phyloP scores from a whole-genome alignment of 2,329 filamentous ascomycete species.

The Aspergillus glaucus region DNA sequence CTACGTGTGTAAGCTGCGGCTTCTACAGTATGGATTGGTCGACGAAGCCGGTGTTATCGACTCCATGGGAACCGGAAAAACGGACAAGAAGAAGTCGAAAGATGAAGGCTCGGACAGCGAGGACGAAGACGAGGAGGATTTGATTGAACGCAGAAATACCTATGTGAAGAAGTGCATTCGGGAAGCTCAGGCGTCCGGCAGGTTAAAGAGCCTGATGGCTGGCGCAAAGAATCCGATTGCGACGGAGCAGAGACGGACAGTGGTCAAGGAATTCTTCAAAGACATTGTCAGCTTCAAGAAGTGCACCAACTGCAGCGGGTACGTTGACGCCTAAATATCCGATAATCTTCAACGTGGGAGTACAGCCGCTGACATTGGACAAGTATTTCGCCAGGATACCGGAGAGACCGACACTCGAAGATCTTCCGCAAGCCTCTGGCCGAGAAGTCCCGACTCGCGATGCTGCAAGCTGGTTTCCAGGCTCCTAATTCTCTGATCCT shows the following conservation, averaged over 20 bases:
- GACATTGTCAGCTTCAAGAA: slow-evolving; percentile 63
- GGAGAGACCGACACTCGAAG: slow-evolving; percentile 87
- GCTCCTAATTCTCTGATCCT: slow-evolving; percentile 64
- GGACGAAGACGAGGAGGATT: slow-evolving; percentile 44
- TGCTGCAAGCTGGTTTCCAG: slow-evolving; percentile 64
- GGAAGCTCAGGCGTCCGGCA: slow-evolving; percentile 47
- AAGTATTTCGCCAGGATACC: slow-evolving; percentile 72
- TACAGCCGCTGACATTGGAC: background rate
- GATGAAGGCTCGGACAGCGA: slow-evolving; percentile 60
- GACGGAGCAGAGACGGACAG: slow-evolving; percentile 64
- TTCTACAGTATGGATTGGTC: slow-evolving; percentile 78
- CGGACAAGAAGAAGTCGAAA: slow-evolving; percentile 40
- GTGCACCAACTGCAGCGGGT: slow-evolving; percentile 61
- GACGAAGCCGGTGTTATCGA: slow-evolving; percentile 59
- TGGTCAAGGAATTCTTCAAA: slow-evolving; percentile 76
- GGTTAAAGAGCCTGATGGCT: slow-evolving; percentile 33
- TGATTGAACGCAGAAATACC: slow-evolving; percentile 52
- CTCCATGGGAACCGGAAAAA: slow-evolving; percentile 39
- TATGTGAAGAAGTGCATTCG: slow-evolving; percentile 71
- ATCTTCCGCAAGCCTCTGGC: slow-evolving; percentile 80
- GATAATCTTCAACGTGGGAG: background rate
- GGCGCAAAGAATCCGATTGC: slow-evolving; percentile 76
- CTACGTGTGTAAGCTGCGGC: slow-evolving; percentile 74
- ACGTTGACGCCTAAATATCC: slow-evolving; percentile 15
- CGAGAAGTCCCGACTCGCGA: slow-evolving; percentile 68